Evolutionary conservation across 768 basidiomycete species (phyloP), one percentile per base, ranked within the genome.

Genomic region (Panaeolus papilionaceus): DNA sequence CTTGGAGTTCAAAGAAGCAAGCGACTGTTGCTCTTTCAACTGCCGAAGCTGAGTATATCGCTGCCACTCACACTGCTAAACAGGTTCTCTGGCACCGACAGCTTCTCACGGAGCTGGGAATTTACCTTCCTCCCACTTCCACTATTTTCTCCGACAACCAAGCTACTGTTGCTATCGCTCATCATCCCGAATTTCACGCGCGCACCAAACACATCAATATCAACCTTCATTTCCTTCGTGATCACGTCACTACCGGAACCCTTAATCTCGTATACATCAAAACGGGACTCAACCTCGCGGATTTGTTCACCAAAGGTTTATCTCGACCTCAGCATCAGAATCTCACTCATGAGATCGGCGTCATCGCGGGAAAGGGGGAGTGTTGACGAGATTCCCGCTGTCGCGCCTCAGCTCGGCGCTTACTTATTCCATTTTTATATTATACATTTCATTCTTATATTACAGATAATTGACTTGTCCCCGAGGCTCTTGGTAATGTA

Each of bases 271-370:
- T 39, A 11, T 79, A 81, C 67, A 70, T 82, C 23, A 67, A 72
- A 38, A 80, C 81, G 0, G 61, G 67, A 6, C 71, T 78, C 23
- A 84, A 82, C 65, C 16, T 75, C 0, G 79, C 81, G 5, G 78
- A 85, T 64, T 68, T 79, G 38, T 77, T 85, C 61, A 85, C 82
- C 0, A 86, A 86, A 67, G 68, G 77, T 0, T 75, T 83, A 3
- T 45, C 68, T 0, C 38, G 1, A 23, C 20, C 39, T 66, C 16
- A n/a, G 62, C 38, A 49, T 40, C 62, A 65, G 4, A 62, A 69
- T 66, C 64, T 70, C 63, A 68, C 65, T 18, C 66, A 62, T 70
- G 70, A 70, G 73, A 71, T 70, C 71, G 72, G 39, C 11, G 16
- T 33, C 18, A 49, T 49, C 42, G 33, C 62, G 28, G 62, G 47